A percentile compares a stretch with the other conserved stretches of the same genome.
Evolutionary conservation across 495 filamentous ascomycete genomes (phyloP).

Genomic region (Astrothelium macrocarpum): DNA sequence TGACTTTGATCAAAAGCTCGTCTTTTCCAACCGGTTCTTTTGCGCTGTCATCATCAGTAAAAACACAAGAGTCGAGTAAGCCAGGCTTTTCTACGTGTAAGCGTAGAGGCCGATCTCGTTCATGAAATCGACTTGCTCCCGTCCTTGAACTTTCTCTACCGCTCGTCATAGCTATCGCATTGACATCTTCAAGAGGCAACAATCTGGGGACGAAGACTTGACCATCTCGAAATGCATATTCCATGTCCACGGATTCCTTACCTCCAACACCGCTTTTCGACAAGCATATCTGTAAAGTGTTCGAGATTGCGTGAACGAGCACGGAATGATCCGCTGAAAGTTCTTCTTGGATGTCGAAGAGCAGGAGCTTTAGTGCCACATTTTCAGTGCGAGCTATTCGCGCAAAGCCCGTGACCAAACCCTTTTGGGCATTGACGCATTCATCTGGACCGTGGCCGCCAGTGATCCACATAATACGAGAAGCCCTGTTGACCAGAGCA

Average conservation of each 20-base stretch:
- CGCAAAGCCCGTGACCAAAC: not conserved
- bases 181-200: no score
- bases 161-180: no score
- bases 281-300: no score
- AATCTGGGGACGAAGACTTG: no score
- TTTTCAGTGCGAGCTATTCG: not conserved
- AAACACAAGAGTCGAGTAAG: not conserved
- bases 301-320: not conserved
- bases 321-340: not conserved
- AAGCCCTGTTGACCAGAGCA: not conserved
- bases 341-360: not conserved
- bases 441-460: not conserved
- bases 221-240: no score
- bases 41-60: not conserved
- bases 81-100: not conserved
- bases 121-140: no score
- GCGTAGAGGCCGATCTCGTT: not conserved
- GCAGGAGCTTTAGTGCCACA: not conserved
- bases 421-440: not conserved
- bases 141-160: no score
- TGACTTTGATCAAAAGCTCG: conserved; percentile 1
- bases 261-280: no score
- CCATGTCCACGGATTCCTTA: no score
- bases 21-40: not conserved
- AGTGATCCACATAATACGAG: not conserved